Evolutionary conservation across 345 rosid species (phyloP).

Genomic region (Acer saccharum): DNA sequence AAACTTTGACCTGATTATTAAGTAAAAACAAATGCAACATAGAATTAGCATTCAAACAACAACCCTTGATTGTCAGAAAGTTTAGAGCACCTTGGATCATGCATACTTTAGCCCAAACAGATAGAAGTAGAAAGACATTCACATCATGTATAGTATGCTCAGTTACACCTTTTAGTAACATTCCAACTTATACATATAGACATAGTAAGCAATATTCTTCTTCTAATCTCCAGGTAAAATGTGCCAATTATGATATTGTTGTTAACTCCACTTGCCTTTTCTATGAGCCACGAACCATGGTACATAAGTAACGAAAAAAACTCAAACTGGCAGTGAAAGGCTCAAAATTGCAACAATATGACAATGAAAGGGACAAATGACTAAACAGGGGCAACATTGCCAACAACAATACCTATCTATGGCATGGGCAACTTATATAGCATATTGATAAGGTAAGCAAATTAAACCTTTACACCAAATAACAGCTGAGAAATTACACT

Average conservation of each 20-base stretch:
- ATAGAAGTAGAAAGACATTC: background rate
- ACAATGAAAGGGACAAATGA: background rate
- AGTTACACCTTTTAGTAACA: background rate
- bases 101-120: background rate
- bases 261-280: background rate
- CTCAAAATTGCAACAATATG: too few species aligned
- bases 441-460: background rate
- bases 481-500: background rate
- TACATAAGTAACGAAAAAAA: background rate
- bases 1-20: constrained; percentile 83
- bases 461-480: background rate
- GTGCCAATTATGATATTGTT: background rate
- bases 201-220: background rate
- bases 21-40: constrained; percentile 24
- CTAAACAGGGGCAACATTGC: background rate
- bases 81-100: background rate
- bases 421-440: background rate
- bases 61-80: background rate
- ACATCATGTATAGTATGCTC: background rate
- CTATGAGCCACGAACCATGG: background rate
- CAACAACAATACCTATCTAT: background rate
- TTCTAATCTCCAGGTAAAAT: background rate
- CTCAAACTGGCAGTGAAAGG: too few species aligned
- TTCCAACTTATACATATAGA: background rate
- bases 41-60: background rate